These are phyloP conservation scores for Darksidea phi DNA, from an alignment of 495 filamentous ascomycete species.

Conservation along the genomic window DNA sequence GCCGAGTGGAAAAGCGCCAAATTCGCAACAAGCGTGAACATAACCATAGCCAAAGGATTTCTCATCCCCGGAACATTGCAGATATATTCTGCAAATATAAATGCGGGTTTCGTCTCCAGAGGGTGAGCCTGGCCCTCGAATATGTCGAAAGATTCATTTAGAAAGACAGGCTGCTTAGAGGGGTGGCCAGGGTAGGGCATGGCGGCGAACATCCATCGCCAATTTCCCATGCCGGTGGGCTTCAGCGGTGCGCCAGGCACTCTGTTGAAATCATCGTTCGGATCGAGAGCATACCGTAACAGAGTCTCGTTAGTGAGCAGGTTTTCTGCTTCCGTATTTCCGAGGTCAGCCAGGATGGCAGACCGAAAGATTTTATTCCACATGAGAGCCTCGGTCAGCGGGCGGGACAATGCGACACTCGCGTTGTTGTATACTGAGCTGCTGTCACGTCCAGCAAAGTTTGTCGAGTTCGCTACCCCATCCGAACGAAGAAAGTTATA, in stretches of 20 bases:
- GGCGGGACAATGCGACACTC: slow-evolving; percentile 10
- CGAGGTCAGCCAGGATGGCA: slow-evolving; percentile 23
- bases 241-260: slow-evolving; percentile 1
- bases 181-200: not conserved
- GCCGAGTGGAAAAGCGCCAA: slow-evolving; percentile 19
- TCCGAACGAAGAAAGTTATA: not conserved
- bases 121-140: slow-evolving; percentile 6
- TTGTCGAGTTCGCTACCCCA: not conserved
- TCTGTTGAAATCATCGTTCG: slow-evolving; percentile 25
- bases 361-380: slow-evolving; percentile 22
- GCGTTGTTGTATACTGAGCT: slow-evolving; percentile 16
- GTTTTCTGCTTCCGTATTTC: slow-evolving; percentile 20
- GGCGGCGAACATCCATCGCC: slow-evolving; percentile 4
- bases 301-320: slow-evolving; percentile 16
- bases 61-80: slow-evolving; percentile 14
- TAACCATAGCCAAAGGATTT: not conserved
- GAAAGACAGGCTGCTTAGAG: not conserved
- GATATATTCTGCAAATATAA: slow-evolving; percentile 26
- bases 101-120: slow-evolving; percentile 16
- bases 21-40: slow-evolving; percentile 20
- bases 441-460: not conserved
- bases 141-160: slow-evolving; percentile 4
- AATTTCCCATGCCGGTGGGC: not conserved
- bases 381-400: slow-evolving; percentile 21
- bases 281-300: slow-evolving; percentile 24